phyloP scores from a whole-genome alignment of 164 flowering plant genomes.

The Brasenia schreberi region DNA sequence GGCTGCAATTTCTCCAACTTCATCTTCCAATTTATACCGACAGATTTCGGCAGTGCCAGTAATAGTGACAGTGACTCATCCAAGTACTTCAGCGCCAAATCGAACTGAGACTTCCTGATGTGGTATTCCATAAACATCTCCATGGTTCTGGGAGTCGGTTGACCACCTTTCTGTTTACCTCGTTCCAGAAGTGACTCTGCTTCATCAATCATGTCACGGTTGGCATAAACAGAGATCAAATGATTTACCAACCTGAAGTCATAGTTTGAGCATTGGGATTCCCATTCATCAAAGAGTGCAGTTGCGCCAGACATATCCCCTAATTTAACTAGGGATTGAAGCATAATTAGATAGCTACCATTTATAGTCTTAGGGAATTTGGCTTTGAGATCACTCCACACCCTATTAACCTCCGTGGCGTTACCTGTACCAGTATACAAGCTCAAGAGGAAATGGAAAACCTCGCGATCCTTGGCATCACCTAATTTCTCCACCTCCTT shows the following conservation, averaged over 20 bases:
- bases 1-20: neutral
- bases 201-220: conserved; percentile 38
- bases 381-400: conserved; percentile 36
- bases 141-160: conserved; percentile 17
- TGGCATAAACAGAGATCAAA: conserved; percentile 26
- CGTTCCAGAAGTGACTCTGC: conserved; percentile 27
- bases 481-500: conserved; percentile 29
- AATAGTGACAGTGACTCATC: neutral
- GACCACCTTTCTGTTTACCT: conserved; percentile 17
- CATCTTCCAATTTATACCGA: neutral
- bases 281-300: conserved; percentile 50
- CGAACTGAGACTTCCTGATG: conserved; percentile 20
- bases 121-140: conserved; percentile 35
- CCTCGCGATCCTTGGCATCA: conserved; percentile 16
- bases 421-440: conserved; percentile 42
- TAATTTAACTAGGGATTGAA: conserved; percentile 44
- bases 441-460: conserved; percentile 50
- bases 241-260: conserved; percentile 39
- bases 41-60: neutral
- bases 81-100: conserved; percentile 27
- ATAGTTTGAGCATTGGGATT: conserved; percentile 20
- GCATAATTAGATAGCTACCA: conserved; percentile 37
- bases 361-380: conserved; percentile 27
- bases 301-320: conserved; percentile 32
- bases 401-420: conserved; percentile 34